Conservation (phyloP, 164 flowering plant species). For the Annona cherimola region DNA sequence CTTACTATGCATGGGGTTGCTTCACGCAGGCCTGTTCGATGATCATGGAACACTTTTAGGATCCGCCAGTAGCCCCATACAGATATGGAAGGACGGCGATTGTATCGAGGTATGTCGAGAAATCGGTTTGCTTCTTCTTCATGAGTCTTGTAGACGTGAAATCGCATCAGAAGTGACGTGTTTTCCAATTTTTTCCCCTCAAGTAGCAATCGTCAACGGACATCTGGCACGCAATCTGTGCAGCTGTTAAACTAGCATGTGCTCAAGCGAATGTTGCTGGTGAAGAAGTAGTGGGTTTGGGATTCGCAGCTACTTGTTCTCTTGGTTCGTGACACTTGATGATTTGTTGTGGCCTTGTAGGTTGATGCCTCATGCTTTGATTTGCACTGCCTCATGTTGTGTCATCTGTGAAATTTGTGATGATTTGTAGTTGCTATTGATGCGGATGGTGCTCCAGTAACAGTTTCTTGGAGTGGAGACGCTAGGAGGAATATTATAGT, state of each 20-base stretch:
- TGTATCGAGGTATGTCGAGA: constrained; percentile 65
- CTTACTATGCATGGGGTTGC: neutral
- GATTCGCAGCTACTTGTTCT: constrained; percentile 97
- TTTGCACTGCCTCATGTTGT: neutral
- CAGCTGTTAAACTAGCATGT: constrained; percentile 87
- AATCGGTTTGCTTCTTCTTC: constrained; percentile 4
- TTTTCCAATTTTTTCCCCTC: neutral
- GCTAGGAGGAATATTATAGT: constrained; percentile 89
- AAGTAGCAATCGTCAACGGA: constrained; percentile 99
- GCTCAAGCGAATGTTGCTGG: constrained; percentile 63
- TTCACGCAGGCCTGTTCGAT: constrained; percentile 72
- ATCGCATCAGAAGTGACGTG: neutral
- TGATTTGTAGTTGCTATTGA: constrained; percentile 81
- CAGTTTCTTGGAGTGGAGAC: constrained; percentile 97
- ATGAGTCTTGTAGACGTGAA: neutral
- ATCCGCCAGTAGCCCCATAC: constrained; percentile 85
- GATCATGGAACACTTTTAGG: constrained; percentile 77
- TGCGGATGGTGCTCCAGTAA: constrained; percentile 90
- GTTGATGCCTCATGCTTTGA: neutral
- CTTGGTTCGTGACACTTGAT: constrained; percentile 54
- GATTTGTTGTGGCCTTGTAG: neutral
- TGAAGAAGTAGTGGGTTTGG: constrained; percentile 70
- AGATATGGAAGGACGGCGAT: constrained; percentile 92
- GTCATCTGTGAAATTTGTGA: constrained; percentile 4
- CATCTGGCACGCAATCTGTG: constrained; percentile 94